phyloP scores from a whole-genome alignment of 2,329 filamentous ascomycete genomes.

The Colletotrichum musae region DNA sequence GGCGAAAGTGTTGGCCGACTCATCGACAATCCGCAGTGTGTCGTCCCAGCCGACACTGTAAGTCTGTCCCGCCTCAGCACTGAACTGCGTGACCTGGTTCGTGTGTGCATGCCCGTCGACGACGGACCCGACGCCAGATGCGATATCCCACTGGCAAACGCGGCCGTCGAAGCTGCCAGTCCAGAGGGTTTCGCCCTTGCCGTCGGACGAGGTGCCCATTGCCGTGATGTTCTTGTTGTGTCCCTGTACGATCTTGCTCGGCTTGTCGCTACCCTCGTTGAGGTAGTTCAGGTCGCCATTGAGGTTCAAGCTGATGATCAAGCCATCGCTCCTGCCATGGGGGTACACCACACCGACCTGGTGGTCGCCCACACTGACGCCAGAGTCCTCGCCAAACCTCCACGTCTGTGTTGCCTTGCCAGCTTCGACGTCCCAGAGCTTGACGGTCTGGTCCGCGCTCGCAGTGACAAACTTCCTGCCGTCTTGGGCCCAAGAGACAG shows the following conservation, averaged over 20 bases:
- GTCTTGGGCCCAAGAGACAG: conserved; percentile 90
- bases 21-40: conserved; percentile 83
- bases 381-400: conserved; percentile 83
- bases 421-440: conserved; percentile 90
- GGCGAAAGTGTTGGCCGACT: conserved; percentile 81
- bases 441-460: conserved; percentile 94
- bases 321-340: conserved; percentile 82
- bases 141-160: conserved; percentile 86
- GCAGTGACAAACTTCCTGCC: conserved; percentile 90
- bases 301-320: conserved; percentile 92
- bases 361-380: conserved; percentile 82
- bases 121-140: conserved; percentile 75
- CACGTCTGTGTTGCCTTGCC: conserved; percentile 85
- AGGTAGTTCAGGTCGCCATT: conserved; percentile 94
- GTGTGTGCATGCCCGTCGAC: conserved; percentile 87
- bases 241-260: conserved; percentile 82
- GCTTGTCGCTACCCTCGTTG: conserved; percentile 77
- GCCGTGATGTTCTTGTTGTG: conserved; percentile 94
- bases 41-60: conserved; percentile 97
- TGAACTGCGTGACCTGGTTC: conserved; percentile 87
- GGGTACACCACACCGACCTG: conserved; percentile 97
- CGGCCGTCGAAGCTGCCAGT: conserved; percentile 95
- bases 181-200: conserved; percentile 77
- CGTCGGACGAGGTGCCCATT: conserved; percentile 70
- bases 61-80: conserved; percentile 73